phyloP scores from a whole-genome alignment of 2,329 filamentous ascomycete species.

The Aspergillus japonicus region DNA sequence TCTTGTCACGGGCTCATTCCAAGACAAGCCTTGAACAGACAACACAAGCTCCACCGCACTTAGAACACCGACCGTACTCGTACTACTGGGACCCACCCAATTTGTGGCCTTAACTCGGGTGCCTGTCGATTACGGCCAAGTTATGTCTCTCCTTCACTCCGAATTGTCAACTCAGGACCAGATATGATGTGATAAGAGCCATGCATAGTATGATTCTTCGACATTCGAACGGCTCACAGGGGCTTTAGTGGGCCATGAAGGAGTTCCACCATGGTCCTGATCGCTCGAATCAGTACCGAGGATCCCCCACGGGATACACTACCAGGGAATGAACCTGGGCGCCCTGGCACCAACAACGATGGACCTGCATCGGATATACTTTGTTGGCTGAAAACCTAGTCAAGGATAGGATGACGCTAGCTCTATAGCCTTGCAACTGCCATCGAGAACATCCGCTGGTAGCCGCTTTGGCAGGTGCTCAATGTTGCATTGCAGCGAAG shows the following conservation, averaged over 20 bases:
- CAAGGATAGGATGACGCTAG: slow-evolving; percentile 10
- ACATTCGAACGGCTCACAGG: not conserved
- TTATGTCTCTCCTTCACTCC: not conserved
- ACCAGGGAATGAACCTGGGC: not conserved
- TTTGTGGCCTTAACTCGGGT: slow-evolving; percentile 6
- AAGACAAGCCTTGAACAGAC: slow-evolving; percentile 8
- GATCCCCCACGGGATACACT: slow-evolving; percentile 5
- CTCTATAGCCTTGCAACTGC: slow-evolving; percentile 9
- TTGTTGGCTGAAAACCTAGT: slow-evolving; percentile 14
- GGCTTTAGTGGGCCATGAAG: slow-evolving; percentile 1
- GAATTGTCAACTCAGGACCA: slow-evolving; percentile 5
- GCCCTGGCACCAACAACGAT: slow-evolving; percentile 4
- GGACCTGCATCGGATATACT: slow-evolving; percentile 6
- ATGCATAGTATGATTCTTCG: slow-evolving; percentile 1
- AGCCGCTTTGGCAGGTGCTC: slow-evolving; percentile 14
- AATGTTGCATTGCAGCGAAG: slow-evolving; percentile 17
- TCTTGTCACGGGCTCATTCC: not conserved
- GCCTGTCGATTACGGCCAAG: slow-evolving; percentile 9
- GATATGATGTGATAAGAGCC: slow-evolving; percentile 7
- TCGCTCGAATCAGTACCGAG: slow-evolving; percentile 7
- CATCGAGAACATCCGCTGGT: slow-evolving; percentile 12
- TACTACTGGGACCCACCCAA: not conserved
- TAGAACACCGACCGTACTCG: too few relatives aligned
- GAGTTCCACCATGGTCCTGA: slow-evolving; percentile 3
- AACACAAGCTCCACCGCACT: slow-evolving; percentile 1